A percentile compares a stretch with the other conserved stretches of the same genome.
These are phyloP conservation scores for Haplosporangium sp. DNA, from an alignment of 371 early-diverging fungal genomes.

Conservation along the genomic window DNA sequence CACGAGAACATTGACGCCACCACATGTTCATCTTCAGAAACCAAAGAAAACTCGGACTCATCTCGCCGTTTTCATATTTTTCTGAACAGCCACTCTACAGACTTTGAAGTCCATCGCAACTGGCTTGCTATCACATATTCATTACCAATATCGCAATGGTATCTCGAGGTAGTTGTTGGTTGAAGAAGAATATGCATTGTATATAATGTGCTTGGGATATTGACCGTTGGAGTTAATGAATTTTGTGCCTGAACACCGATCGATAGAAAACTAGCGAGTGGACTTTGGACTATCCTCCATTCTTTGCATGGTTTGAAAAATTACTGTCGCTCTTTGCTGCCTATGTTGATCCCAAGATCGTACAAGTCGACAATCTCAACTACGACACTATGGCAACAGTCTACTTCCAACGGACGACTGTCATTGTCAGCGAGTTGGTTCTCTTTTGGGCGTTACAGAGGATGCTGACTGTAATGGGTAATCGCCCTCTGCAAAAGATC, in stretches of 20 bases:
- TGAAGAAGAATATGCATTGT: background rate
- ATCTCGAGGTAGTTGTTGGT: constrained; percentile 76
- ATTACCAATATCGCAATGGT: constrained; percentile 88
- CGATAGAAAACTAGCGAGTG: constrained; percentile 87
- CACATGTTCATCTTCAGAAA: background rate
- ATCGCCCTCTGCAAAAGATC: constrained; percentile 51
- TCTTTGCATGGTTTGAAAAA: constrained; percentile 97
- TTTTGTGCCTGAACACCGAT: background rate
- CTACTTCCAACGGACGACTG: constrained; percentile 88
- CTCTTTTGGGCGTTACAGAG: constrained; percentile 74
- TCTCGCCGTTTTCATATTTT: background rate
- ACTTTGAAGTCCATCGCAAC: constrained; percentile 98
- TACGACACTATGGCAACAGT: constrained; percentile 77
- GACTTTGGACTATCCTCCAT: constrained; percentile 98
- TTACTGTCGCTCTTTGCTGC: constrained; percentile 74
- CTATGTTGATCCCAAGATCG: constrained; percentile 79
- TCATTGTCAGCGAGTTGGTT: constrained; percentile 84
- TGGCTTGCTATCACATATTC: constrained; percentile 96
- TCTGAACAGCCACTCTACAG: constrained; percentile 84
- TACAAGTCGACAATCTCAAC: constrained; percentile 73
- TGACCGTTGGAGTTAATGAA: background rate
- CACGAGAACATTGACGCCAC: background rate
- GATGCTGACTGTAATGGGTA: constrained; percentile 46
- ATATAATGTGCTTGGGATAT: background rate
- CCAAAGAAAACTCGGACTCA: constrained; percentile 6